A percentile compares a stretch with the other conserved stretches of the same genome.
phyloP scores from a whole-genome alignment of 805 yeast genomes.

The Saccharomycopsis lassenensis region DNA sequence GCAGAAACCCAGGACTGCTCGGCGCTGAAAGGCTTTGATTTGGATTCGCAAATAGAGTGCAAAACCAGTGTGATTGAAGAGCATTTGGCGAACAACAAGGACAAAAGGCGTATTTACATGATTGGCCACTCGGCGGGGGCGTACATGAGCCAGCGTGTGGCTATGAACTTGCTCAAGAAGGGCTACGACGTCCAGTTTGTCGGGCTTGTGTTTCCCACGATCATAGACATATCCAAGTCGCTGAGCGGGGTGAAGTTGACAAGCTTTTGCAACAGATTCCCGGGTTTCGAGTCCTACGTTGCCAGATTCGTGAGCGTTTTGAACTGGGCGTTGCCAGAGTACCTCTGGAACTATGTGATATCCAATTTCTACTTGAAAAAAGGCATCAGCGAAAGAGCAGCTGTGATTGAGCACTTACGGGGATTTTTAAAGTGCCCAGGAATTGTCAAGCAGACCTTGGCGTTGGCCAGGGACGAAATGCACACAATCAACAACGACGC shows the following conservation, averaged over 20 bases:
- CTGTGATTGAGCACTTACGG: too few relatives aligned
- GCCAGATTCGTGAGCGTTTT: slow-evolving; percentile 22
- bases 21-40: too few relatives aligned
- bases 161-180: slow-evolving; percentile 22
- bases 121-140: slow-evolving; percentile 69
- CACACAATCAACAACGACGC: slow-evolving; percentile 35
- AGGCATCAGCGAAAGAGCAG: too few relatives aligned
- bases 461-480: slow-evolving; percentile 54
- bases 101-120: slow-evolving; percentile 31
- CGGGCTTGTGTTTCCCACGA: slow-evolving; percentile 63
- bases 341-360: slow-evolving; percentile 1
- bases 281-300: slow-evolving; percentile 24
- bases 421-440: too few relatives aligned
- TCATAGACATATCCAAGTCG: slow-evolving; percentile 45
- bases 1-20: too few relatives aligned
- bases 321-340: slow-evolving; percentile 3
- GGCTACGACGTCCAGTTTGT: slow-evolving; percentile 27
- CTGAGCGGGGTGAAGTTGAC: slow-evolving; percentile 29
- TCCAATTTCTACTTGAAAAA: too few relatives aligned
- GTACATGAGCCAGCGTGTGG: slow-evolving; percentile 47
- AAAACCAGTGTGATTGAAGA: too few relatives aligned
- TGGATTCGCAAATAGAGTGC: too few relatives aligned
- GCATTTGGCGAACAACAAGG: slow-evolving; percentile 22
- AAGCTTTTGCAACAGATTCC: slow-evolving; percentile 20
- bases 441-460: slow-evolving; percentile 43